A percentile compares a stretch with the other conserved stretches of the same genome.
phyloP scores from a whole-genome alignment of 2,329 filamentous ascomycete genomes.

The Colletotrichum graminicola region DNA sequence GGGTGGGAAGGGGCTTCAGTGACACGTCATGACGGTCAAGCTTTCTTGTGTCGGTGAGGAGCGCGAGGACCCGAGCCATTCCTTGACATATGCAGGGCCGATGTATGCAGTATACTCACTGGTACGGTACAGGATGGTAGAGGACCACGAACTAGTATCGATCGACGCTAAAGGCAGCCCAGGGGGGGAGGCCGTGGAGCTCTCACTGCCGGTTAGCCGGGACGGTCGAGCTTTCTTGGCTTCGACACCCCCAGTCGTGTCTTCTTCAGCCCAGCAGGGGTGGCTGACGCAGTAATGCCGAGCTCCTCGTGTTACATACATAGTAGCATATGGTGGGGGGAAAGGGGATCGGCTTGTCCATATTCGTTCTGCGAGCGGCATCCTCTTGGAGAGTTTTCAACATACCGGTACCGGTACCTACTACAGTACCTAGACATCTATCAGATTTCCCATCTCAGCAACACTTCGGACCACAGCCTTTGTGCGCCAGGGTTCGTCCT shows the following conservation, averaged over 20 bases:
- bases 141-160: neutral
- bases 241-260: neutral
- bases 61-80: too few relatives aligned
- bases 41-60: neutral
- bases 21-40: slow-evolving; percentile 34
- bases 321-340: neutral
- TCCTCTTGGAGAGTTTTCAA: neutral
- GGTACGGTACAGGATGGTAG: too few relatives aligned
- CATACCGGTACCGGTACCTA: too few relatives aligned
- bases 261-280: slow-evolving; percentile 37
- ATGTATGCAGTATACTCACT: neutral
- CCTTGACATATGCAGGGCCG: slow-evolving; percentile 16
- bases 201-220: slow-evolving; percentile 35
- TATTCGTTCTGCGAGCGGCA: slow-evolving; percentile 21
- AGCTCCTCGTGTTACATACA: slow-evolving; percentile 20
- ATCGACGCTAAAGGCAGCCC: neutral
- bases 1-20: neutral
- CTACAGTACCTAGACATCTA: too few relatives aligned
- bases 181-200: slow-evolving; percentile 17
- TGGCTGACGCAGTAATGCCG: slow-evolving; percentile 37
- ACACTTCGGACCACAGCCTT: neutral
- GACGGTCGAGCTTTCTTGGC: slow-evolving; percentile 35
- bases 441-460: slow-evolving; percentile 5
- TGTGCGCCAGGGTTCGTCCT: slow-evolving; percentile 29
- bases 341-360: neutral